Base-by-base conservation (phyloP, 176 grass and related monocot genomes). In the Eleusine indica region DNA sequence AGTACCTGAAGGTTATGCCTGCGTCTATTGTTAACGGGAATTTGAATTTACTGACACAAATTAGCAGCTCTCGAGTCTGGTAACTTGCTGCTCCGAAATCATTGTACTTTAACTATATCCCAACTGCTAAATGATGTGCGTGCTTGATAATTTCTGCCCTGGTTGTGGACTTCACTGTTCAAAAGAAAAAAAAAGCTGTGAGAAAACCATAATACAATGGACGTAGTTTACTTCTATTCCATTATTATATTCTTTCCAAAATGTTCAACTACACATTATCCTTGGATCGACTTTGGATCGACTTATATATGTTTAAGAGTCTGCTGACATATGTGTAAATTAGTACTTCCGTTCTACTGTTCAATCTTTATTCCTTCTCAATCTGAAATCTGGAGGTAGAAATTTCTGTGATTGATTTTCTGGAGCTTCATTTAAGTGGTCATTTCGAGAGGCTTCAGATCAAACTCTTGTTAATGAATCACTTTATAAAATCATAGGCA, bases 41-140 rank as follows among this genome's bases (percentile, higher is more conserved):
- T 54, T 71, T 41, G 6, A 46, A 58, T 77, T 68, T 77, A 49
- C 16, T 77, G 54, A 48, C 49, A 54, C 38, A 68, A 8, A 57
- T 25, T 42, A 8, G 35, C 35, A 72, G 15, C 11, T 64, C 14
- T 72, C 7, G 14, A 49, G 54, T 53, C 42, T 52, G 54, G 32
- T 16, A 63, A 40, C 66, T 16, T 41, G 7, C 54, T 17, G n/a
- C 70, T 78, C 4, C 39, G 37, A 48, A 64, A 25, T 74, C 19
- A 19, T 35, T 19, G 28, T 53, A 29, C 71, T 53, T 49, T 4
- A 49, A 29, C 21, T 72, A 49, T 72, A 72, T 29, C 9, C 49
- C 6, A 8, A 51, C 14, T 51, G 29, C 19, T 73, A 22, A 73
- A 12, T 72, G 14, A 44, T 29, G 66, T 22, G 9, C 2, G 37